These are phyloP conservation scores for Fusarium palustre DNA, from an alignment of 2,329 filamentous ascomycete genomes.

Conservation along the genomic window DNA sequence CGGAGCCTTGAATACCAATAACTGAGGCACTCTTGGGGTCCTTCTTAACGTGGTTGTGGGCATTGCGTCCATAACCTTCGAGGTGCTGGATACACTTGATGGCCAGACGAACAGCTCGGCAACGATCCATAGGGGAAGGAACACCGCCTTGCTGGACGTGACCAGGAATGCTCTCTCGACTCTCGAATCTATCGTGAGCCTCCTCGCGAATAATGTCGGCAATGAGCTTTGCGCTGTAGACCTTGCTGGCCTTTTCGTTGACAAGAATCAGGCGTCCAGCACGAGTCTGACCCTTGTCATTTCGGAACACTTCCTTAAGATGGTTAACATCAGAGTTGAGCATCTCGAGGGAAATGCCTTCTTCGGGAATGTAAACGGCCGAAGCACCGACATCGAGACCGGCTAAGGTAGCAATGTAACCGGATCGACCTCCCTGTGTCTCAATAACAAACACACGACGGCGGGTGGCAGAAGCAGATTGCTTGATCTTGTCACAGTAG, in stretches of 20 bases:
- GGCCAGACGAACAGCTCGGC: constrained; percentile 88
- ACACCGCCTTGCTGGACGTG: constrained; percentile 95
- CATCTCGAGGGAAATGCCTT: constrained; percentile 95
- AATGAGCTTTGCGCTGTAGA: constrained; percentile 92
- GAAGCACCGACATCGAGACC: constrained; percentile 92
- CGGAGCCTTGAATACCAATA: constrained; percentile 91
- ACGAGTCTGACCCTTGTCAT: constrained; percentile 87
- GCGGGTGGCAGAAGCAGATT: constrained; percentile 93
- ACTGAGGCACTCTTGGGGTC: constrained; percentile 82
- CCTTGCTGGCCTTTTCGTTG: constrained; percentile 92
- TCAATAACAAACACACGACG: constrained; percentile 97
- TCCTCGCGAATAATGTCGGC: constrained; percentile 96
- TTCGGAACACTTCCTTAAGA: constrained; percentile 84
- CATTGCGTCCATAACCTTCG: constrained; percentile 77
- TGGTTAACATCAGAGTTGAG: constrained; percentile 90
- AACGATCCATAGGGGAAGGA: constrained; percentile 95
- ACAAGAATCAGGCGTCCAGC: constrained; percentile 96
- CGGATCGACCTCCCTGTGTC: constrained; percentile 93
- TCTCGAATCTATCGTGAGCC: constrained; percentile 90
- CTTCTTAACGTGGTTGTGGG: constrained; percentile 74
- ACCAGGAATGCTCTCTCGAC: constrained; percentile 88
- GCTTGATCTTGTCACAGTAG: constrained; percentile 98
- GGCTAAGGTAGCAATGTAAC: constrained; percentile 91
- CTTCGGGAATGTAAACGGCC: constrained; percentile 96
- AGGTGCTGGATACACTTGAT: constrained; percentile 96